Conservation (phyloP, 2,329 filamentous ascomycete genomes). For the Lomentospora prolificans region DNA sequence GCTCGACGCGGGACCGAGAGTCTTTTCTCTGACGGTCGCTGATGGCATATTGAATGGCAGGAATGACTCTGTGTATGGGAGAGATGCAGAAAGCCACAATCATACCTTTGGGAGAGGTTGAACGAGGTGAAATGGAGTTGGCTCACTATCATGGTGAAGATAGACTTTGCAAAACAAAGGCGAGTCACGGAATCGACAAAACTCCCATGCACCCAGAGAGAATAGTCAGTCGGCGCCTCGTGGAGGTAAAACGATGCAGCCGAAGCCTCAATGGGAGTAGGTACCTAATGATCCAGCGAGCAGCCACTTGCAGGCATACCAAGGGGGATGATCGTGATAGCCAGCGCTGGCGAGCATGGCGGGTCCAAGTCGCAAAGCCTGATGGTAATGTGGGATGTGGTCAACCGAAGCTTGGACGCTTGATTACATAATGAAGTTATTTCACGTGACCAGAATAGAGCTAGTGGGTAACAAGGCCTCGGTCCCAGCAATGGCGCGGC, state of each 20-base stretch:
- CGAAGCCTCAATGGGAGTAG: not conserved
- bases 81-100: too few species aligned
- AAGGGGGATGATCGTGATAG: not conserved
- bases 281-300: not conserved
- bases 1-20: too few species aligned
- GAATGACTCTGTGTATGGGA: too few species aligned
- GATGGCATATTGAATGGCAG: too few species aligned
- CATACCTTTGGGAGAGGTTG: not conserved
- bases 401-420: not conserved
- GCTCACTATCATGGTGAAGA: slow-evolving; percentile 7
- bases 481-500: too few species aligned
- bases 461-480: not conserved
- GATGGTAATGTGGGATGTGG: not conserved
- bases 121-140: not conserved
- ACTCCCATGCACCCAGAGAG: not conserved
- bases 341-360: not conserved
- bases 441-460: not conserved
- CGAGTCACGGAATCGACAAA: not conserved
- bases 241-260: not conserved
- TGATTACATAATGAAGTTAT: not conserved
- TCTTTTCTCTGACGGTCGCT: too few species aligned
- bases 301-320: not conserved
- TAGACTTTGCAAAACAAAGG: not conserved
- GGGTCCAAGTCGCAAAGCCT: not conserved
- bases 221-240: not conserved